Evolutionary conservation across 73 alveolate species (phyloP).

Genomic region (Blepharisma japonicum): DNA sequence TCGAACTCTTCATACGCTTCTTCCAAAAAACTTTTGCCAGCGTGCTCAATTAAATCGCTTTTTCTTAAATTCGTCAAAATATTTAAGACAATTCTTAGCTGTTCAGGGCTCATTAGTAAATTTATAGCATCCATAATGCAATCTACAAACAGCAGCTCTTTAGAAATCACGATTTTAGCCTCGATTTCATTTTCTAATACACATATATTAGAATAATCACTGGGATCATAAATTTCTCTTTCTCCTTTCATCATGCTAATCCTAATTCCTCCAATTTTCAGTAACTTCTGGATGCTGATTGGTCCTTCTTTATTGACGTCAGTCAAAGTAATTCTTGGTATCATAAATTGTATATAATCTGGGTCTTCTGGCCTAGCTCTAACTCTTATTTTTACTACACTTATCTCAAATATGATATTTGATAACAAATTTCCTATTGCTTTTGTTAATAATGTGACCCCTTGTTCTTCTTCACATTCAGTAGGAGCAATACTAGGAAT

Average conservation of each 20-base stretch:
- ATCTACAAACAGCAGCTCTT: neutral
- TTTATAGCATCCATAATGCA: neutral
- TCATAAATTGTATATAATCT: neutral
- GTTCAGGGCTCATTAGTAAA: neutral
- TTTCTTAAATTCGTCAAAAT: neutral
- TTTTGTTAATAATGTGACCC: neutral
- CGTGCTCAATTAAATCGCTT: neutral
- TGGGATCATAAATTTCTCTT: conserved; percentile 24
- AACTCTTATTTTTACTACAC: neutral
- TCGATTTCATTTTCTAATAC: neutral
- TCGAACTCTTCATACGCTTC: neutral
- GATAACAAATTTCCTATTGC: conserved; percentile 13
- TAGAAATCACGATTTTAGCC: neutral
- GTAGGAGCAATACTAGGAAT: neutral
- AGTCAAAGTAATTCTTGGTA: conserved; percentile 4
- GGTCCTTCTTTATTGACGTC: neutral
- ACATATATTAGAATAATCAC: neutral
- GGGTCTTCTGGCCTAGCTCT: conserved; percentile 10
- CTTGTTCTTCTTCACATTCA: conserved; percentile 20
- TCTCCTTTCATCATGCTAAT: conserved; percentile 2
- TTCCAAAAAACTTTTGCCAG: neutral
- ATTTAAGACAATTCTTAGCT: neutral
- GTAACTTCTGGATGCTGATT: neutral
- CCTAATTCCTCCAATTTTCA: conserved; percentile 17
- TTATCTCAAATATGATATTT: neutral